Base-by-base conservation (phyloP, 164 flowering plant species). In the Umbellularia californica region DNA sequence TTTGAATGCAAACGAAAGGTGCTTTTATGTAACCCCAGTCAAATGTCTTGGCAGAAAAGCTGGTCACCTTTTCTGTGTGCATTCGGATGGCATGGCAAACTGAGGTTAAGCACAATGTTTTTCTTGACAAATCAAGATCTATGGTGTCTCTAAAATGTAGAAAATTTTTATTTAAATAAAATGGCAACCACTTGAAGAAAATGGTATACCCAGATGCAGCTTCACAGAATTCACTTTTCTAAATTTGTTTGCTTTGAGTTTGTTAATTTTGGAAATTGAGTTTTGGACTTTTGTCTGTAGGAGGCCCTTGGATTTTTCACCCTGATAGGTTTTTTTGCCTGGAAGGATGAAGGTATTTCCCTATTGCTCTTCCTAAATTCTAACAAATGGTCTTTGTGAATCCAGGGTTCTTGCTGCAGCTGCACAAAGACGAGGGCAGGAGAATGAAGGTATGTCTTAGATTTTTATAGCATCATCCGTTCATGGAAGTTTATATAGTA, bases 361-460 rank as follows among this genome's bases (percentile, higher is more conserved):
- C n/a, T 67, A 17, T 19, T 33, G 47, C 70, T 30, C 19, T 47
- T 19, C 51, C 41, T 15, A n/a, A 69, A 5, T 47, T 69, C 27
- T 69, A n/a, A 69, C 6, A 13, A 10, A n/a, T 41, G 11, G 22
- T 67, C 69, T 30, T 35, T 15, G 51, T 35, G 24, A 4, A 23
- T 85, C 81, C 81, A 93, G 99, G 88, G 99, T 93, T 81, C 93
- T 92, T 78, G 97, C 89, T 74, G 98, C 98, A 41, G 99, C 97
- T 63, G 92, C 95, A 20, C 89, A 87, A 79, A 80, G 90, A 77
- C 76, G 83, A 70, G 91, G 82, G 69, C 86, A 83, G 83, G 88
- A 90, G 24, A 81, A 73, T 81, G 95, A 88, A 84, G 96, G 99
- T 92, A 83, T 51, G 23, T 72, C 68, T 24, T 47, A 58, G 11